These are phyloP conservation scores for Podila horticola DNA, from an alignment of 192 early-diverging fungal species.

Conservation along the genomic window DNA sequence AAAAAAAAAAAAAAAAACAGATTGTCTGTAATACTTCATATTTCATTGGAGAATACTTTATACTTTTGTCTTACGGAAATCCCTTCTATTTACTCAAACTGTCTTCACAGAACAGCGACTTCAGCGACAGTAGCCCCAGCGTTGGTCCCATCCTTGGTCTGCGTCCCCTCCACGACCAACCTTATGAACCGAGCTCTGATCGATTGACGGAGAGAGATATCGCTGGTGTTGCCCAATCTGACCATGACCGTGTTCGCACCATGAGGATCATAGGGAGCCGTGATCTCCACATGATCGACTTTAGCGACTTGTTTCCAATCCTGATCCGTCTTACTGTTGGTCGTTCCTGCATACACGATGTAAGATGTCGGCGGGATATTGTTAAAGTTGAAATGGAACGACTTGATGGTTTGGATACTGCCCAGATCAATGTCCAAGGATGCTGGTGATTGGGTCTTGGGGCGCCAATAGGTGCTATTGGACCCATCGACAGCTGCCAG, in stretches of 20 bases:
- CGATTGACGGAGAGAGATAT: slow-evolving; percentile 19
- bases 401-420: slow-evolving; percentile 20
- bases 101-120: slow-evolving; percentile 18
- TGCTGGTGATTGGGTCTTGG: slow-evolving; percentile 20
- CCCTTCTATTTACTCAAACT: not conserved
- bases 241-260: slow-evolving; percentile 23
- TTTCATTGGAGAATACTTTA: too few species aligned
- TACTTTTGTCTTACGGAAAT: not conserved
- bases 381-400: slow-evolving; percentile 50
- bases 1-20: too few species aligned
- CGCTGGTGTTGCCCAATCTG: slow-evolving; percentile 37
- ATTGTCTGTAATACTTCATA: too few species aligned
- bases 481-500: slow-evolving; percentile 45
- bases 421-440: slow-evolving; percentile 42
- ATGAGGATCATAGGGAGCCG: slow-evolving; percentile 39
- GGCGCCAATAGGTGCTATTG: slow-evolving; percentile 49
- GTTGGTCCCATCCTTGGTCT: slow-evolving; percentile 23
- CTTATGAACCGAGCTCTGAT: slow-evolving; percentile 28
- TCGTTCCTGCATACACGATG: slow-evolving; percentile 19
- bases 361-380: slow-evolving; percentile 38
- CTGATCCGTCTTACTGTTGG: not conserved
- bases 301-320: slow-evolving; percentile 29
- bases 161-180: slow-evolving; percentile 33
- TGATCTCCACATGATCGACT: slow-evolving; percentile 40
- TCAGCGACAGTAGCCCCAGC: slow-evolving; percentile 48